Base-by-base conservation (phyloP, 2,329 filamentous ascomycete genomes). In the Colletotrichum tropicicola region DNA sequence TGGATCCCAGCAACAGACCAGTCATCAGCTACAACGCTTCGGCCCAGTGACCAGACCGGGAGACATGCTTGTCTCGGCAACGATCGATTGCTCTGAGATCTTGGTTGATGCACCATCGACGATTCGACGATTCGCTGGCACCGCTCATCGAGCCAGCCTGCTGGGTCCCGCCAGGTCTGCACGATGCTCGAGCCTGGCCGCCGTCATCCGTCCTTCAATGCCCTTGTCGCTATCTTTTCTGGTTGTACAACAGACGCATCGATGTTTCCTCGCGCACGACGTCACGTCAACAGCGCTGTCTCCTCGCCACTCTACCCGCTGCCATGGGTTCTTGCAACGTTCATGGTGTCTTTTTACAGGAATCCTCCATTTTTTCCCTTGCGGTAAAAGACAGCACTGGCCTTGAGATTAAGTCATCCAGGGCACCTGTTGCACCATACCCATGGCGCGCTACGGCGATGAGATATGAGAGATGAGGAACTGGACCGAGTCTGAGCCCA, bases 11-110 rank as follows among this genome's bases (percentile, higher is more conserved):
- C 23, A 51, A 19, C 28, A 43, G 17, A 9, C 39, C 45, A 52
- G 55, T 35, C 45, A 49, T 44, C 39, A 51, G 47, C 25, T 13
- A 32, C 45, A 47, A 37, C 27, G 15, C 25, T 27, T 19, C 35
- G 32, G 45, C 35, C 23, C 17, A 30, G 13, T 28, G 23, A 25
- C 25, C 32, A 51, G 23, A 25, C 25, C 13, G 15, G 28, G 23
- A 37, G 37, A 19, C 17, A 17, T 45, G 43, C 35, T 54, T 65
- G 62, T 62, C 37, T 61, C 57, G 57, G 44, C 57, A 62, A 21
- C 37, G 49, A 61, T 65, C 57, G 32, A 62, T 56, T 48, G 61
- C 37, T 51, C 49, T 43, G 49, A 61, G 62, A 65, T 65, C 57
- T 55, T 51, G 55, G 47, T 53, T 30, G 44, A 49, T 51, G 37